Percentiles rank a stretch among this genome's conserved stretches.
These are phyloP conservation scores for Blastocystis sp. DNA, from an alignment of 352 stramenopile species.

Conservation along the genomic window DNA sequence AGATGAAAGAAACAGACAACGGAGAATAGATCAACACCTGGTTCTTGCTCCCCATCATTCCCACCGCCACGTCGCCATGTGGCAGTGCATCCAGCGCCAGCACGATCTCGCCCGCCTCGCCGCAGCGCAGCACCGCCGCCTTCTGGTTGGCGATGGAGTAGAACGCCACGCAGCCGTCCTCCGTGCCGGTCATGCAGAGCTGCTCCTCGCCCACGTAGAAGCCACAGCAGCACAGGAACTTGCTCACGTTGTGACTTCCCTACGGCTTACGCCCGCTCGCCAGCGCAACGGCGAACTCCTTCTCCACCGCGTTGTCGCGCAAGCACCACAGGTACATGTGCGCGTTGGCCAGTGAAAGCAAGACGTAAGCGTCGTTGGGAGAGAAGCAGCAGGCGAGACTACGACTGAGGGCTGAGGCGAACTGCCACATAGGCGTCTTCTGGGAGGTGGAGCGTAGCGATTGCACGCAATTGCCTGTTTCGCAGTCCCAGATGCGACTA, in stretches of 20 bases:
- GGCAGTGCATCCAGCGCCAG: background rate
- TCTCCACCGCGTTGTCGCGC: slow-evolving; percentile 18
- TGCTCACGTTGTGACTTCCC: background rate
- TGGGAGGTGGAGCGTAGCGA: background rate
- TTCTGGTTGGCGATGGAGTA: background rate
- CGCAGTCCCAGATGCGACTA: slow-evolving; percentile 68
- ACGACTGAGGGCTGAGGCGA: background rate
- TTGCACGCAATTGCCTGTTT: slow-evolving; percentile 41
- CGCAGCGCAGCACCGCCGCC: background rate
- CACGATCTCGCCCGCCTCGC: slow-evolving; percentile 3
- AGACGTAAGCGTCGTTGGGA: slow-evolving; percentile 32
- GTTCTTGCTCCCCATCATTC: slow-evolving; percentile 45
- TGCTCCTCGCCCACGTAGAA: background rate
- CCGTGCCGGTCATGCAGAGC: slow-evolving; percentile 3
- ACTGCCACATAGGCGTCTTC: slow-evolving; percentile 27
- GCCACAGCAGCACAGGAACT: background rate
- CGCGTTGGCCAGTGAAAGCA: slow-evolving; percentile 23
- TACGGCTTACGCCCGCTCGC: background rate
- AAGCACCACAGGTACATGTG: slow-evolving; percentile 42
- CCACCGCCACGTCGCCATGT: background rate
- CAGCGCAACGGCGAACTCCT: background rate
- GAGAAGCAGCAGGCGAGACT: slow-evolving; percentile 21
- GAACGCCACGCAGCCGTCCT: slow-evolving; percentile 20
- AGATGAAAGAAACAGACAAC: background rate
- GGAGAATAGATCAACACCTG: background rate